Conservation (phyloP, 2,329 filamentous ascomycete genomes). For the Colletotrichum aenigma region DNA sequence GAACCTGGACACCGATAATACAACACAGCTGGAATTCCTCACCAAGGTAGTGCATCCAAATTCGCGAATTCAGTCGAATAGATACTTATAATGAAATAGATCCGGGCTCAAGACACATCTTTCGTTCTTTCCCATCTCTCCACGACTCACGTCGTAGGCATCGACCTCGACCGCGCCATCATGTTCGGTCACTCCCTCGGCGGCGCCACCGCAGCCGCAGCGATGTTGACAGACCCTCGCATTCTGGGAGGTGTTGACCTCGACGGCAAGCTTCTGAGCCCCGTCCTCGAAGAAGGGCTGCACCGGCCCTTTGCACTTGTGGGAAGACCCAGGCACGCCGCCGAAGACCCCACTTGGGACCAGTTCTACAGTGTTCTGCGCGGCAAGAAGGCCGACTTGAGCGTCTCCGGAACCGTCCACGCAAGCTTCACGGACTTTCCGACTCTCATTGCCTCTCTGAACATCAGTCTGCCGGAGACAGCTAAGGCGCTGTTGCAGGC, state of each 20-base stretch:
- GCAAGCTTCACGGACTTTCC: constrained; percentile 36
- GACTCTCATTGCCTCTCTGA: constrained; percentile 26
- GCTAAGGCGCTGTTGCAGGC: neutral
- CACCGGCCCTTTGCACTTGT: constrained; percentile 33
- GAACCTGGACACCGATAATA: constrained; percentile 24
- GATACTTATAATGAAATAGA: constrained; percentile 16
- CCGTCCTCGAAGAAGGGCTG: constrained; percentile 30
- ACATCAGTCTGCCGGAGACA: constrained; percentile 22
- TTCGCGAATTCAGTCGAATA: neutral
- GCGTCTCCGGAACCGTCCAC: constrained; percentile 29
- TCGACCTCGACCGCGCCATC: constrained; percentile 31
- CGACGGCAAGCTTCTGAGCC: constrained; percentile 40
- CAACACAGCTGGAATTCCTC: constrained; percentile 19
- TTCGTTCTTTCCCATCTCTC: constrained; percentile 40
- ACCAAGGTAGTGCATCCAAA: constrained; percentile 21
- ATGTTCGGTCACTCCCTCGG: constrained; percentile 45
- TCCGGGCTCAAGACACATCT: constrained; percentile 37
- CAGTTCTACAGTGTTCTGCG: constrained; percentile 30
- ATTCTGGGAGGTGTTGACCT: constrained; percentile 42
- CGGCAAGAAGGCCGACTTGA: constrained; percentile 27
- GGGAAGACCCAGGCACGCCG: constrained; percentile 30
- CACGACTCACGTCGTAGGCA: constrained; percentile 24
- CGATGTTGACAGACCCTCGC: constrained; percentile 31
- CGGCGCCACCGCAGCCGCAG: constrained; percentile 38
- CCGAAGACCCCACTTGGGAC: constrained; percentile 35